phyloP scores from a whole-genome alignment of 768 basidiomycete genomes.

The Tricholoma furcatifolium region DNA sequence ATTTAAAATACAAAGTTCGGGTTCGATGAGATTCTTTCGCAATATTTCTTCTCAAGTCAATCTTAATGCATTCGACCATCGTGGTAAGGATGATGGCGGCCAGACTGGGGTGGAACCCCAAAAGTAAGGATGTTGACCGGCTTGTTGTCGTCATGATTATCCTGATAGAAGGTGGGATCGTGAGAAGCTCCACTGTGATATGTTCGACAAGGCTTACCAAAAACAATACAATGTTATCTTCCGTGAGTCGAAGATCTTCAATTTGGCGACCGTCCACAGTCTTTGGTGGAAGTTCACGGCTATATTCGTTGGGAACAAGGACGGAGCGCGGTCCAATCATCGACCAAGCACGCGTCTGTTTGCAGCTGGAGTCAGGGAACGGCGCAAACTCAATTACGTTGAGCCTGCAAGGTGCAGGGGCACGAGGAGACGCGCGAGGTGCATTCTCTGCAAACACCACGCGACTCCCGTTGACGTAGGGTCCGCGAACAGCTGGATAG shows the following conservation, averaged over 20 bases:
- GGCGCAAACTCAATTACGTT: conserved; percentile 46
- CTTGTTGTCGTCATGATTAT: conserved; percentile 35
- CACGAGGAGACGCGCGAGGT: conserved; percentile 16
- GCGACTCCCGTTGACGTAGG: conserved; percentile 45
- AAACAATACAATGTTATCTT: conserved; percentile 60
- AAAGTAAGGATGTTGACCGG: conserved; percentile 49
- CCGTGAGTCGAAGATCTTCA: conserved; percentile 52
- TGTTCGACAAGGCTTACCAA: conserved; percentile 36
- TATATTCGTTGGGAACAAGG: conserved; percentile 40
- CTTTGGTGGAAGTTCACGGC: conserved; percentile 40
- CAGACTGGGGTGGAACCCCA: conserved; percentile 30
- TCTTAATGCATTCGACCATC: conserved; percentile 20
- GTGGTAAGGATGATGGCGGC: conserved; percentile 22
- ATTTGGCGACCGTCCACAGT: conserved; percentile 46
- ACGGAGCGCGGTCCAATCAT: conserved; percentile 37
- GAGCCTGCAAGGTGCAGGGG: conserved; percentile 26
- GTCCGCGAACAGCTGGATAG: conserved; percentile 32
- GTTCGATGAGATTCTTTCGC: neutral
- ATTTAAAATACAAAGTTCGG: neutral
- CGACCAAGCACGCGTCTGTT: conserved; percentile 36
- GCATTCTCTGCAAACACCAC: conserved; percentile 45
- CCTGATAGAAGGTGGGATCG: conserved; percentile 22
- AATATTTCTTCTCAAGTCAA: neutral
- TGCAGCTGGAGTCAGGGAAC: conserved; percentile 33
- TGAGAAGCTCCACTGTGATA: conserved; percentile 2